phyloP scores from a whole-genome alignment of 169 alveolate species.

The Plasmodium sp. region DNA sequence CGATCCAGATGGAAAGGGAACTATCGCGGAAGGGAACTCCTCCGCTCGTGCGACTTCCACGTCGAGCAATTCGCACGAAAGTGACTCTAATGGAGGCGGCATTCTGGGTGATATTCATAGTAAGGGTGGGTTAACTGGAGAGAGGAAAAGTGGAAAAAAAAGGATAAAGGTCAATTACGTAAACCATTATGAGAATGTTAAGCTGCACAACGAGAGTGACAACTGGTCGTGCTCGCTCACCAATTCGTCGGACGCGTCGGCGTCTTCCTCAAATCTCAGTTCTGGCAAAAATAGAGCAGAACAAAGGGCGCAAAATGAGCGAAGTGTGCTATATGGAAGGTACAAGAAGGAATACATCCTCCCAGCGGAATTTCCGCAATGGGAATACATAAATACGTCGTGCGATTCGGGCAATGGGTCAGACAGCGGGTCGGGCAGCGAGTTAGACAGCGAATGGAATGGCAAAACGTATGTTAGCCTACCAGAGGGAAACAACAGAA shows the following conservation, averaged over 20 bases:
- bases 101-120: not conserved
- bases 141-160: not conserved
- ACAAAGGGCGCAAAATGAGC: not conserved
- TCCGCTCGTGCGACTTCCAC: not conserved
- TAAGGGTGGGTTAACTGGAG: not conserved
- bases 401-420: constrained; percentile 40
- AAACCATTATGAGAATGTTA: not conserved
- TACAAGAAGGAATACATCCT: not conserved
- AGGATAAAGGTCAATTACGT: constrained; percentile 13
- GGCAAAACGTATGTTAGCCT: not conserved
- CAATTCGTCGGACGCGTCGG: not conserved
- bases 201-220: not conserved
- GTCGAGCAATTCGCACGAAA: not conserved
- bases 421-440: constrained; percentile 17
- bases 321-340: not conserved
- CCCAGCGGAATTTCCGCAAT: not conserved
- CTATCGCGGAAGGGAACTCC: not conserved
- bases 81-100: not conserved
- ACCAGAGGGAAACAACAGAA: not conserved
- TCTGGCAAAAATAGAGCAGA: not conserved
- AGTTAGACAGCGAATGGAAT: constrained; percentile 27
- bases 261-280: constrained; percentile 7
- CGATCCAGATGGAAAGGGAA: not conserved
- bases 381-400: constrained; percentile 29
- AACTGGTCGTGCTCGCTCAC: not conserved